A percentile compares a stretch with the other conserved stretches of the same genome.
Evolutionary conservation across 2,329 filamentous ascomycete genomes (phyloP).

Genomic region (Arthrobotrys sinensis): DNA sequence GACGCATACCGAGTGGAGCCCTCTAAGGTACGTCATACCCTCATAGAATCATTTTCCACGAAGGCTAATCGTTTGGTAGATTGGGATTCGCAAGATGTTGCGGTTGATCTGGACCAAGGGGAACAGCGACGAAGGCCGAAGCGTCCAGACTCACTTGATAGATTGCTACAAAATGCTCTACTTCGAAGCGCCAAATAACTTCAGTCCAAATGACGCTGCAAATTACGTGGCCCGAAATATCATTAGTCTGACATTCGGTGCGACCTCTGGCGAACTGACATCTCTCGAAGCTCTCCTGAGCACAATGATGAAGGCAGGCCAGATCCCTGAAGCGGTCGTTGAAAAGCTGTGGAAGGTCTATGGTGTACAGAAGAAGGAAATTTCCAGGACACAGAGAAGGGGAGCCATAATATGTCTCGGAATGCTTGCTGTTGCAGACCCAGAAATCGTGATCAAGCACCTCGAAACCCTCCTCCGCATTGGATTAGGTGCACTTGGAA

Average conservation of each 20-base stretch:
- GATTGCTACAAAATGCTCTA: conserved; percentile 97
- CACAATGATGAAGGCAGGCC: conserved; percentile 96
- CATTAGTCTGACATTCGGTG: conserved; percentile 97
- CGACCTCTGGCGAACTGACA: conserved; percentile 88
- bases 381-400: conserved; percentile 89
- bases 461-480: conserved; percentile 95
- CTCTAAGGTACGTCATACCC: conserved; percentile 74
- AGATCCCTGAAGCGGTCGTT: conserved; percentile 87
- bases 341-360: conserved; percentile 98
- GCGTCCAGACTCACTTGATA: conserved; percentile 94
- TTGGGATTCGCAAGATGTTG: conserved; percentile 94
- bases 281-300: conserved; percentile 94
- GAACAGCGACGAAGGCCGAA: conserved; percentile 98
- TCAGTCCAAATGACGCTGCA: conserved; percentile 88
- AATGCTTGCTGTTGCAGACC: conserved; percentile 93
- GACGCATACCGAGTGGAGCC: conserved; percentile 97
- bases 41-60: neutral
- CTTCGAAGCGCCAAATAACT: conserved; percentile 92
- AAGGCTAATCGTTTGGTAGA: conserved; percentile 62
- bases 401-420: conserved; percentile 96
- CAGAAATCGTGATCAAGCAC: conserved; percentile 92
- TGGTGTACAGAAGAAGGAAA: conserved; percentile 91
- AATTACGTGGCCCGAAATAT: conserved; percentile 98
- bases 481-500: conserved; percentile 84
- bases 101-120: conserved; percentile 99